phyloP scores from a whole-genome alignment of 768 basidiomycete species.

The Leccinum pellstonianum region DNA sequence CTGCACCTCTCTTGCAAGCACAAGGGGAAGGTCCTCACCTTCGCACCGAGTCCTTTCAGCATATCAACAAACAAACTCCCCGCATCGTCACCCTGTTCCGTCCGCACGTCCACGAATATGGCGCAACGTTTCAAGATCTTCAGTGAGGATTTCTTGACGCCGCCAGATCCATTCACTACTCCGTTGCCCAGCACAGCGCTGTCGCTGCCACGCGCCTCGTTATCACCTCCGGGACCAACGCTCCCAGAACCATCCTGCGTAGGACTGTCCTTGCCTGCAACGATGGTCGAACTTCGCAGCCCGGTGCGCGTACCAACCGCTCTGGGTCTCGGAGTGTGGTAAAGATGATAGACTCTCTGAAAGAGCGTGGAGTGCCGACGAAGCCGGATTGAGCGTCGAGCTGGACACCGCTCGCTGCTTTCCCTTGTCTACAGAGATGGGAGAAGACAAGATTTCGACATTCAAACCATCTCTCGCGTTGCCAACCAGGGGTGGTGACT shows the following conservation, averaged over 20 bases:
- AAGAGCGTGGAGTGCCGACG: too few species aligned
- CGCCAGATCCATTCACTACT: neutral
- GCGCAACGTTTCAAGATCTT: conserved; percentile 69
- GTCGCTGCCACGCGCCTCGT: too few species aligned
- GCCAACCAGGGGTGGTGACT: conserved; percentile 4
- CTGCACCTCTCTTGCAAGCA: too few species aligned
- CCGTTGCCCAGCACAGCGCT: too few species aligned
- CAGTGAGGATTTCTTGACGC: conserved; percentile 35
- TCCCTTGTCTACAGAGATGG: conserved; percentile 20
- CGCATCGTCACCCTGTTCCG: conserved; percentile 75
- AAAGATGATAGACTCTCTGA: too few species aligned
- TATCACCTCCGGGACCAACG: too few species aligned
- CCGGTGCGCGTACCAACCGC: too few species aligned
- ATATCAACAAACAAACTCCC: conserved; percentile 81
- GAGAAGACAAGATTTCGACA: conserved; percentile 17
- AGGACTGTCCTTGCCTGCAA: too few species aligned
- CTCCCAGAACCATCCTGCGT: too few species aligned
- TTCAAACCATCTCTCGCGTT: conserved; percentile 8
- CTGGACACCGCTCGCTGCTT: conserved; percentile 18
- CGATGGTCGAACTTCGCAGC: too few species aligned
- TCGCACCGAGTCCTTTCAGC: conserved; percentile 18
- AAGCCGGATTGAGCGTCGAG: conserved; percentile 26
- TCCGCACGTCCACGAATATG: conserved; percentile 82
- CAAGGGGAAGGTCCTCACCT: too few species aligned
- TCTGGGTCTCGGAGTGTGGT: too few species aligned